Percentiles rank a stretch among this genome's conserved stretches.
Evolutionary conservation across 106 monocot genomes (phyloP).

Genomic region (Dactylorhiza incarnata): DNA sequence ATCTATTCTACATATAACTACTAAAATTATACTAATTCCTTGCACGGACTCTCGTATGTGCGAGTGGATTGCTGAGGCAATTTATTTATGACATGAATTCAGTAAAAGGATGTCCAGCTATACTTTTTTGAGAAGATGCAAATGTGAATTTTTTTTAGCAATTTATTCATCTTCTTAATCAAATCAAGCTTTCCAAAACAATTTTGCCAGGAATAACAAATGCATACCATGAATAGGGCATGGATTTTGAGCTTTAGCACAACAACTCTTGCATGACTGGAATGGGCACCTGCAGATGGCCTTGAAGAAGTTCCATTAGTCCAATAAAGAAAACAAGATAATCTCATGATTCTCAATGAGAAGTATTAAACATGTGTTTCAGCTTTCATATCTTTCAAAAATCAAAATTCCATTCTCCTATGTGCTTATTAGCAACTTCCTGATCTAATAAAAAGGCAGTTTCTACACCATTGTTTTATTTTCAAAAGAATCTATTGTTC

Average conservation of each 20-base stretch:
- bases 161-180: no score
- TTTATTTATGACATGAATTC: no score
- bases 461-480: neutral
- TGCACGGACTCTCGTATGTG: no score
- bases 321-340: neutral
- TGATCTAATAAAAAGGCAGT: neutral
- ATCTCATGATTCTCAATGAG: neutral
- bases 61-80: no score
- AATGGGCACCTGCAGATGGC: slow-evolving; percentile 67
- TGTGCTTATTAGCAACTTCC: neutral
- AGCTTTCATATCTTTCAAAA: neutral
- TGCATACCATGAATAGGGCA: slow-evolving; percentile 90
- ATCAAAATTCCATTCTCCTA: neutral
- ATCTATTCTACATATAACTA: no score
- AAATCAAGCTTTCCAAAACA: no score
- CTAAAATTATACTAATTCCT: no score
- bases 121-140: no score
- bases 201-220: neutral
- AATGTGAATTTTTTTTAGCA: no score
- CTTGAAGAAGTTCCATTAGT: neutral
- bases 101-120: no score
- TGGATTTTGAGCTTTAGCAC: slow-evolving; percentile 89
- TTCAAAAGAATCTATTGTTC: neutral
- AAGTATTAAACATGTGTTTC: neutral
- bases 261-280: slow-evolving; percentile 95